phyloP scores from a whole-genome alignment of 768 basidiomycete species.

The Lactifluus pinguis region DNA sequence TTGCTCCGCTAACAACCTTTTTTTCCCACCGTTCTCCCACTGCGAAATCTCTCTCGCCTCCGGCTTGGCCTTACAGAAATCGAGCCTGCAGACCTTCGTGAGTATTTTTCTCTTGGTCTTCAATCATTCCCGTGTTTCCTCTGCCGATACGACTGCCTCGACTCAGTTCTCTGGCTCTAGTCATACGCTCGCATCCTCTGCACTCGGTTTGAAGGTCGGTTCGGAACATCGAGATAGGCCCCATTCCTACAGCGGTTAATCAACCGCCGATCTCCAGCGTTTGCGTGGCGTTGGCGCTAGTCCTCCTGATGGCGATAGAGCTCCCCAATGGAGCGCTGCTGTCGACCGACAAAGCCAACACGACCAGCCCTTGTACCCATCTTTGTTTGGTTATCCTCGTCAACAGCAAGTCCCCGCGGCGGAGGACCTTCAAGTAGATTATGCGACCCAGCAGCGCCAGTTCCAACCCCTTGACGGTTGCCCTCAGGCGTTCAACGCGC shows the following conservation, averaged over 20 bases:
- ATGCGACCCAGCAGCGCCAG: conserved; percentile 47
- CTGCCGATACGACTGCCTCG: conserved; percentile 64
- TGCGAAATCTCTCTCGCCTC: too few relatives aligned
- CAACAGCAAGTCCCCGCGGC: conserved; percentile 18
- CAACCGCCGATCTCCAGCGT: conserved; percentile 63
- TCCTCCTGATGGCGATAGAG: conserved; percentile 21
- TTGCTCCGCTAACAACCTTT: too few relatives aligned
- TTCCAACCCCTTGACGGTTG: conserved; percentile 39
- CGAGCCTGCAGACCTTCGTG: too few relatives aligned
- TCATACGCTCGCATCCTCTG: conserved; percentile 46
- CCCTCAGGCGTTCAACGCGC: conserved; percentile 30
- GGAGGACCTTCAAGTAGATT: conserved; percentile 42
- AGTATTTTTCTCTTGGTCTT: conserved; percentile 87
- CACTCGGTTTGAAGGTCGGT: conserved; percentile 45
- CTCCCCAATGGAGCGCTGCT: conserved; percentile 24
- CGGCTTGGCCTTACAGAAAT: too few relatives aligned
- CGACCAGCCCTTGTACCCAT: conserved; percentile 50
- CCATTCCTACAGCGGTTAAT: conserved; percentile 72
- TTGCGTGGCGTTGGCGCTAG: conserved; percentile 54
- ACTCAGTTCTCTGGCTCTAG: conserved; percentile 46
- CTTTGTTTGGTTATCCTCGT: conserved; percentile 47
- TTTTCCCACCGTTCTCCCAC: too few relatives aligned
- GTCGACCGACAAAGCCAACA: conserved; percentile 24
- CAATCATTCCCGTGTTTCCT: conserved; percentile 80
- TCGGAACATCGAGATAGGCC: conserved; percentile 66